Conservation (phyloP, 1,284 basidiomycete genomes). For the Sanguinoderma infundibulare region DNA sequence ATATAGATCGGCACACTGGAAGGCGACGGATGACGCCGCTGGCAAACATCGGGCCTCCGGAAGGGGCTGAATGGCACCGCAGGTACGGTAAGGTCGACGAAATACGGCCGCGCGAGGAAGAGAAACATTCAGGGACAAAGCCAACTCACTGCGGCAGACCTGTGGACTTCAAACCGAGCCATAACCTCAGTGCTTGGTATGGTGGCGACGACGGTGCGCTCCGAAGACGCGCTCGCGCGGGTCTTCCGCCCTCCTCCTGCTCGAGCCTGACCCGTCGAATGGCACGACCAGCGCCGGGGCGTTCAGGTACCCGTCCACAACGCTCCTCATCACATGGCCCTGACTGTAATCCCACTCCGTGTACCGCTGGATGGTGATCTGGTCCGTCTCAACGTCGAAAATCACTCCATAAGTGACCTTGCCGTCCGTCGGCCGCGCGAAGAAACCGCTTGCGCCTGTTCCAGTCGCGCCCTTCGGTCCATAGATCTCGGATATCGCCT, state of each 20-base stretch:
- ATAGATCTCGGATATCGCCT: constrained; percentile 38
- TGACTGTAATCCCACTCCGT: constrained; percentile 33
- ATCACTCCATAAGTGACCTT: constrained; percentile 30
- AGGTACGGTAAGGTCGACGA: too few relatives aligned
- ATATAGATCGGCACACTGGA: too few relatives aligned
- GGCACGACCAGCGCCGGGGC: constrained; percentile 27
- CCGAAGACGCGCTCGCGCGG: constrained; percentile 7
- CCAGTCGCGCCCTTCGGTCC: constrained; percentile 39
- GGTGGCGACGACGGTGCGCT: constrained; percentile 8
- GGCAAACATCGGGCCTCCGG: too few relatives aligned
- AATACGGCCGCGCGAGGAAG: too few relatives aligned
- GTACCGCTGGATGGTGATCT: constrained; percentile 33
- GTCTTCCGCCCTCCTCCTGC: not conserved
- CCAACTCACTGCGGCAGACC: too few relatives aligned
- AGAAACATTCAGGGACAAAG: too few relatives aligned
- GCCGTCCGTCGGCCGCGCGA: constrained; percentile 31
- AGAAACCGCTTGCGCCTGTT: constrained; percentile 27
- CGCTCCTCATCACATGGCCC: constrained; percentile 28
- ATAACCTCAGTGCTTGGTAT: constrained; percentile 16
- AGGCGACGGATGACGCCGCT: too few relatives aligned
- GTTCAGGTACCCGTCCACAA: constrained; percentile 33
- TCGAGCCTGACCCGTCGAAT: constrained; percentile 15
- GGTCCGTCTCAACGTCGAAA: constrained; percentile 35
- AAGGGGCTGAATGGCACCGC: too few relatives aligned
- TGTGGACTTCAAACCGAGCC: too few relatives aligned